A percentile compares a stretch with the other conserved stretches of the same genome.
phyloP scores from a whole-genome alignment of 495 filamentous ascomycete genomes.

The Oidiodendron maius region DNA sequence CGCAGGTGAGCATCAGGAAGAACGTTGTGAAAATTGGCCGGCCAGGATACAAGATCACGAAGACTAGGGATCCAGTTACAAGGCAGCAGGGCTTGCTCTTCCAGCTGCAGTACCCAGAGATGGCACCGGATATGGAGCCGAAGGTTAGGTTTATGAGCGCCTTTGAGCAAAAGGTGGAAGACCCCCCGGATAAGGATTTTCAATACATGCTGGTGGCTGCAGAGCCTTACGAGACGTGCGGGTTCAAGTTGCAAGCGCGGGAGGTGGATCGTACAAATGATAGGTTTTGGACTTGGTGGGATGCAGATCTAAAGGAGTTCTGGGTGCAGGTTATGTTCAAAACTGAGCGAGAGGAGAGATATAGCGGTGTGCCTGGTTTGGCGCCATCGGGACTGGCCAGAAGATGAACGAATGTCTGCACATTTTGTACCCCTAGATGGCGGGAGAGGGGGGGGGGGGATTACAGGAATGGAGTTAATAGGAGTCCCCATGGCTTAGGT shows the following conservation, averaged over 20 bases:
- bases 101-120: slow-evolving; percentile 94
- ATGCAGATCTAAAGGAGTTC: slow-evolving; percentile 94
- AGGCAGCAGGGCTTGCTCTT: slow-evolving; percentile 86
- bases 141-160: slow-evolving; percentile 95
- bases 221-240: slow-evolving; percentile 96
- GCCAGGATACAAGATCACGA: slow-evolving; percentile 97
- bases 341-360: slow-evolving; percentile 95
- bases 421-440: neutral
- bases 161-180: slow-evolving; percentile 92
- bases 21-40: slow-evolving; percentile 97
- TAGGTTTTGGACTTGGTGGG: slow-evolving; percentile 90
- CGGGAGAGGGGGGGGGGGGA: neutral
- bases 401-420: slow-evolving; percentile 3
- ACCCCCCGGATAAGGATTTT: slow-evolving; percentile 86
- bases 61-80: slow-evolving; percentile 84
- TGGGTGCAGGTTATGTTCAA: slow-evolving; percentile 99
- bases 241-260: slow-evolving; percentile 90
- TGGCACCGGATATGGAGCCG: slow-evolving; percentile 66
- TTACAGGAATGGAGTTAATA: neutral
- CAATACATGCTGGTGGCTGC: slow-evolving; percentile 95
- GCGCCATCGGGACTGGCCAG: slow-evolving; percentile 42
- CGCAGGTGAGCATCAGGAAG: slow-evolving; percentile 68
- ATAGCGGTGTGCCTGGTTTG: slow-evolving; percentile 86
- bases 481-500: neutral
- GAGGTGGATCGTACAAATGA: slow-evolving; percentile 89